phyloP scores from a whole-genome alignment of 2,329 filamentous ascomycete species.

The Scopulariopsis brevicaulis region DNA sequence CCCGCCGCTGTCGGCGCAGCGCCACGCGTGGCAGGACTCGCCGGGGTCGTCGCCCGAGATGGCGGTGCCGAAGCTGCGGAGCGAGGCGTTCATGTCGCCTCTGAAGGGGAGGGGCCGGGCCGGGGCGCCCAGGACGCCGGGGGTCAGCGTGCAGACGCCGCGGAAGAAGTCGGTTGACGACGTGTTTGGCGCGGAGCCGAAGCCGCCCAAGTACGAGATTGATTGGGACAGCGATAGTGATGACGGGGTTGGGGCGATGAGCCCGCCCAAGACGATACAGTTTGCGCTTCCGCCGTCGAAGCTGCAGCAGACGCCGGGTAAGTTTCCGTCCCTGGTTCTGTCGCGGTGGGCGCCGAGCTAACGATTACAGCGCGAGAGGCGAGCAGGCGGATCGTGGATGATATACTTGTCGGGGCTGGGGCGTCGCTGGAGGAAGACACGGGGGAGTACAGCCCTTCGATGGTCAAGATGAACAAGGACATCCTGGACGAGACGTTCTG shows the following conservation, averaged over 20 bases:
- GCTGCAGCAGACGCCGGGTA: slow-evolving; percentile 70
- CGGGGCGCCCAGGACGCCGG: slow-evolving; percentile 56
- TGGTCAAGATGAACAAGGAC: slow-evolving; percentile 54
- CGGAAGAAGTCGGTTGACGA: slow-evolving; percentile 37
- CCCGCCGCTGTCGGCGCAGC: slow-evolving; percentile 26
- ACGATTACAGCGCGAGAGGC: slow-evolving; percentile 55
- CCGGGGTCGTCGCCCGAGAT: slow-evolving; percentile 67
- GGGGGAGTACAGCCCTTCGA: slow-evolving; percentile 50
- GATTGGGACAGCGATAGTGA: slow-evolving; percentile 69
- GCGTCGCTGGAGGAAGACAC: slow-evolving; percentile 41
- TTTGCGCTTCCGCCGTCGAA: slow-evolving; percentile 70
- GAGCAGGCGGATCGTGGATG: slow-evolving; percentile 69
- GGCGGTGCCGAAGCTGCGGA: slow-evolving; percentile 69
- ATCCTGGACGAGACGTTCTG: slow-evolving; percentile 53
- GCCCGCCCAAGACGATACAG: slow-evolving; percentile 87
- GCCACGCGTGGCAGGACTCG: slow-evolving; percentile 37
- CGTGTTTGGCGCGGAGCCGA: slow-evolving; percentile 24
- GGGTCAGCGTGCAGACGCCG: slow-evolving; percentile 78
- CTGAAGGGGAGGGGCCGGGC: slow-evolving; percentile 32
- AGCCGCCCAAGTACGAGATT: slow-evolving; percentile 37
- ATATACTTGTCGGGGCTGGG: slow-evolving; percentile 66
- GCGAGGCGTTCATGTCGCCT: slow-evolving; percentile 77
- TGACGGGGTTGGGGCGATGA: slow-evolving; percentile 59
- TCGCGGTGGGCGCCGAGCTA: neutral
- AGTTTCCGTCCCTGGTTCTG: slow-evolving; percentile 13